A percentile compares a stretch with the other conserved stretches of the same genome.
Conservation (phyloP, 2,329 filamentous ascomycete species). For the Colletotrichum neosansevieriae region DNA sequence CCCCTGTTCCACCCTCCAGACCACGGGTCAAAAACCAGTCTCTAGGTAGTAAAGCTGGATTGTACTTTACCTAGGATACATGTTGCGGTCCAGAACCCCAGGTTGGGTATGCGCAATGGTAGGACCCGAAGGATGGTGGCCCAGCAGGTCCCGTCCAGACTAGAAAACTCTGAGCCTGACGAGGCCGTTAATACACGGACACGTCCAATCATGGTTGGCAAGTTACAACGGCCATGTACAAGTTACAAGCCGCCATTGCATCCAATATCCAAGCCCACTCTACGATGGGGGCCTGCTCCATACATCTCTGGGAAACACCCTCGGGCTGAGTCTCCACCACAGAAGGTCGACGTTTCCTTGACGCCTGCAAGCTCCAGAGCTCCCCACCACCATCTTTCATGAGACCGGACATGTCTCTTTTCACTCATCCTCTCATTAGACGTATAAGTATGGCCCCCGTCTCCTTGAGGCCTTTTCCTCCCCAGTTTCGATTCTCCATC, state of each 20-base stretch:
- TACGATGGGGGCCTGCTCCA: constrained; percentile 35
- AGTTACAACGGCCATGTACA: constrained; percentile 33
- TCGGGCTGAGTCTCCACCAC: constrained; percentile 30
- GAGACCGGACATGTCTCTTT: constrained; percentile 11
- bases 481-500: constrained; percentile 25
- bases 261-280: constrained; percentile 30
- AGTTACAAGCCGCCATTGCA: constrained; percentile 24
- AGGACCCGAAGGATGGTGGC: constrained; percentile 19
- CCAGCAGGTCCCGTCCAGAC: constrained; percentile 37
- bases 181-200: constrained; percentile 28
- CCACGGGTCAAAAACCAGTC: background rate
- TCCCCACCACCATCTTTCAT: constrained; percentile 35
- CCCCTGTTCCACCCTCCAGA: constrained; percentile 28
- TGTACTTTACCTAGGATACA: background rate
- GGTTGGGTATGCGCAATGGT: constrained; percentile 3
- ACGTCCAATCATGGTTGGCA: constrained; percentile 30
- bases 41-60: background rate
- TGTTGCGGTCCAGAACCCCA: no score
- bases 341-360: constrained; percentile 16
- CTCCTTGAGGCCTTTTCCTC: constrained; percentile 3
- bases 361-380: constrained; percentile 32
- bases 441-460: constrained; percentile 32
- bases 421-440: constrained; percentile 4
- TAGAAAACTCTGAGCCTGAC: constrained; percentile 30
- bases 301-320: constrained; percentile 39